Percentiles rank a stretch among this genome's conserved stretches.
phyloP scores from a whole-genome alignment of 352 stramenopile species.

The Globisporangium solare region DNA sequence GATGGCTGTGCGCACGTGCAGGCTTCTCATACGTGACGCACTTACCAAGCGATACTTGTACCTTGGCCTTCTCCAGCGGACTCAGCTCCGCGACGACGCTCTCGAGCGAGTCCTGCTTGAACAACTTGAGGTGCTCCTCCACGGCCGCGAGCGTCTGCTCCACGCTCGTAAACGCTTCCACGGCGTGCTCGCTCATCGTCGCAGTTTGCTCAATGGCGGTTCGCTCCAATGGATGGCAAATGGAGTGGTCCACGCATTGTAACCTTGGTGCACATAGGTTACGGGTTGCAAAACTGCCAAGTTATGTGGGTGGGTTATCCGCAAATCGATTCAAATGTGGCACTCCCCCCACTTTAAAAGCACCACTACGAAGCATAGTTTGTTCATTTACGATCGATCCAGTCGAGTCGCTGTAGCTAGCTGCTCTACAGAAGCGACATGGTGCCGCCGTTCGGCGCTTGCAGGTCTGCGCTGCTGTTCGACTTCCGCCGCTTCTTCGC shows the following conservation, averaged over 20 bases:
- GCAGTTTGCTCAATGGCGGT: background rate
- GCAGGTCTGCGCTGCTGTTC: background rate
- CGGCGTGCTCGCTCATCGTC: constrained; percentile 55
- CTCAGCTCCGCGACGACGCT: constrained; percentile 51
- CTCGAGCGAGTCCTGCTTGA: constrained; percentile 50
- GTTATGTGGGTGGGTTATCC: no score
- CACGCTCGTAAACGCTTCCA: constrained; percentile 61
- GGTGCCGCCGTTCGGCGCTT: constrained; percentile 2
- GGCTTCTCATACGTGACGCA: background rate
- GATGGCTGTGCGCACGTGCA: background rate
- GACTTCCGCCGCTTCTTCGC: constrained; percentile 35
- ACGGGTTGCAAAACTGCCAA: background rate
- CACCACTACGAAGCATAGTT: no score
- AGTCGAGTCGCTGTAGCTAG: background rate
- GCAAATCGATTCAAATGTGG: no score
- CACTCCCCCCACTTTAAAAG: no score
- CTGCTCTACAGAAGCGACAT: background rate
- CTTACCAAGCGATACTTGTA: constrained; percentile 78
- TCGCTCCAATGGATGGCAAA: background rate
- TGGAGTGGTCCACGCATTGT: constrained; percentile 6
- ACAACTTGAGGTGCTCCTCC: constrained; percentile 64
- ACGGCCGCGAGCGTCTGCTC: constrained; percentile 77
- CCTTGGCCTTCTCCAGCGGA: constrained; percentile 75
- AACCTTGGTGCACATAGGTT: background rate
- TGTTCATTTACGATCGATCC: background rate